A percentile compares a stretch with the other conserved stretches of the same genome.
phyloP scores from a whole-genome alignment of 139 green algal species.

The Chlorella sp. region DNA sequence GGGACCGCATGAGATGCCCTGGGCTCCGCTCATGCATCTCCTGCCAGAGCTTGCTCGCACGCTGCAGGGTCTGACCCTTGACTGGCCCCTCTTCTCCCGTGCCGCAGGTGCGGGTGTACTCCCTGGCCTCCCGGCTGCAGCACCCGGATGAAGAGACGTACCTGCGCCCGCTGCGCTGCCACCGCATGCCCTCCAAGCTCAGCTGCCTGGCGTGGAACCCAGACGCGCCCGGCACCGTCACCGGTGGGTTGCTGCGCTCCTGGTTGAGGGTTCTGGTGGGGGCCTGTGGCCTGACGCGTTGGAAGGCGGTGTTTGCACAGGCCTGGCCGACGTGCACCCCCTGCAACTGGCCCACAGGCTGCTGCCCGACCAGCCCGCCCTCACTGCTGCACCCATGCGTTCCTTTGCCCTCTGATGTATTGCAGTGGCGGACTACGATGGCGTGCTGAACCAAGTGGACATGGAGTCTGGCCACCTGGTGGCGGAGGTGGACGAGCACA shows the following conservation, averaged over 20 bases:
- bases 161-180: constrained; percentile 59
- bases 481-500: constrained; percentile 67
- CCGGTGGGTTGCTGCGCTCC: constrained; percentile 32
- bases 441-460: constrained; percentile 69
- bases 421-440: constrained; percentile 81
- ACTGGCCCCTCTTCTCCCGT: not conserved
- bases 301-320: no score
- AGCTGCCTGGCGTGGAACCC: constrained; percentile 79
- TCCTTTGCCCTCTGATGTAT: not conserved
- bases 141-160: constrained; percentile 29
- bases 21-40: not conserved
- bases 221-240: constrained; percentile 65
- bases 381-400: no score
- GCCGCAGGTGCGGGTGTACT: constrained; percentile 52
- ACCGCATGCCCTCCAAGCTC: constrained; percentile 76
- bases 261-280: no score
- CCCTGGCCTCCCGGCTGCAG: constrained; percentile 26
- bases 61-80: not conserved
- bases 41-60: not conserved
- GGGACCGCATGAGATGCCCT: not conserved
- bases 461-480: constrained; percentile 71
- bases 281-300: no score
- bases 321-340: no score
- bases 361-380: no score
- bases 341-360: not conserved